A percentile compares a stretch with the other conserved stretches of the same genome.
Evolutionary conservation across 257 asterid species (phyloP).

Genomic region (Solanum virginianum): DNA sequence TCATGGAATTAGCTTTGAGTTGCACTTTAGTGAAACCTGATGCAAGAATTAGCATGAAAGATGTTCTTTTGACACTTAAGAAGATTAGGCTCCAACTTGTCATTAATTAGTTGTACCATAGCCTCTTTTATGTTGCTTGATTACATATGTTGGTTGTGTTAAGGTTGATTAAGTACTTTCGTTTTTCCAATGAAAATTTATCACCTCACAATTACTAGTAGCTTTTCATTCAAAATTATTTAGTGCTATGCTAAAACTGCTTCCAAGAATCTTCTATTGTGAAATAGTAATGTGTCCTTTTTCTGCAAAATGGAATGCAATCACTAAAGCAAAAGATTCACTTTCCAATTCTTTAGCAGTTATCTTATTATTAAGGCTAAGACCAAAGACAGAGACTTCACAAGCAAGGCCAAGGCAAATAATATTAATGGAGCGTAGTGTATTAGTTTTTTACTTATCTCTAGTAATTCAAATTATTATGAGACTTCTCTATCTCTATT

Average conservation of each 20-base stretch:
- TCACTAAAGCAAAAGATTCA: neutral
- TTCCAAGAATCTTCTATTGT: too few species aligned
- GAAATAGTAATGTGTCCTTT: too few species aligned
- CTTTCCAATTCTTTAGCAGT: neutral
- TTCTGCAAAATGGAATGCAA: neutral
- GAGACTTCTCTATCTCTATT: neutral
- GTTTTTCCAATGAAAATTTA: neutral
- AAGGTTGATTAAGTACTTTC: slow-evolving; percentile 3
- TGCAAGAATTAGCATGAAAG: neutral
- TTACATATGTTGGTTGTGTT: neutral
- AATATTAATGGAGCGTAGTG: too few species aligned
- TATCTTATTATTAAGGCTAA: too few species aligned
- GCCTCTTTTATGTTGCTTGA: neutral
- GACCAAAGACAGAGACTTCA: neutral
- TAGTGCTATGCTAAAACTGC: neutral
- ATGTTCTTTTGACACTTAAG: neutral
- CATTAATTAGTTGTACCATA: neutral
- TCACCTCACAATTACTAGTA: neutral
- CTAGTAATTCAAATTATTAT: too few species aligned
- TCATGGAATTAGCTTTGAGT: neutral
- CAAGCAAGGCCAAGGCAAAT: too few species aligned
- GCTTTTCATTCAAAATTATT: too few species aligned
- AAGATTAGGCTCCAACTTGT: neutral
- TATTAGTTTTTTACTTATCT: too few species aligned
- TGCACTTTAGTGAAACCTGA: neutral